phyloP scores from a whole-genome alignment of 129 eudicot genomes.

The Pulicaria dysenterica region DNA sequence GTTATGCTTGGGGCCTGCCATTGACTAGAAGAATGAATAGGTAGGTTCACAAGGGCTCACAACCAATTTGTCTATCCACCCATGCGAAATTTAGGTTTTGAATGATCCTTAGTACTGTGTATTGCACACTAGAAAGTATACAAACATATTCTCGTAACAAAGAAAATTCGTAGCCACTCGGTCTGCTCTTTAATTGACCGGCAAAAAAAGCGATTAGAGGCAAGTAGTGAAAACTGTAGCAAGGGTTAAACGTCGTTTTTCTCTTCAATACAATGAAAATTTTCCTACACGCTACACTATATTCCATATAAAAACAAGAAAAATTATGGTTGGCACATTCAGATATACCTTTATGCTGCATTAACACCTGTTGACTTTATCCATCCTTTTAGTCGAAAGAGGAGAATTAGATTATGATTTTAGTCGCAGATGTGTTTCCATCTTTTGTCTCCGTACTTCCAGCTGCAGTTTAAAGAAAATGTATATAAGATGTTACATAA shows the following conservation, averaged over 20 bases:
- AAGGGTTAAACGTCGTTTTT: not conserved
- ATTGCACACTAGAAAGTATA: too few relatives aligned
- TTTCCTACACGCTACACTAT: not conserved
- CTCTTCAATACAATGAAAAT: not conserved
- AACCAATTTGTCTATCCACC: too few relatives aligned
- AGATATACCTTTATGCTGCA: constrained; percentile 12
- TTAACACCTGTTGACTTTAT: constrained; percentile 25
- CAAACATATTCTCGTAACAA: too few relatives aligned
- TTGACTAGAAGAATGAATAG: too few relatives aligned
- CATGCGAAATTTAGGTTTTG: too few relatives aligned
- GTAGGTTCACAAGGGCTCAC: too few relatives aligned
- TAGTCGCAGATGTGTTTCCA: constrained; percentile 37
- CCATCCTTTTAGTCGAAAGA: not conserved
- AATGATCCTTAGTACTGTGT: too few relatives aligned
- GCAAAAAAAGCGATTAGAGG: not conserved
- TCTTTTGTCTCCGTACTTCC: constrained; percentile 37
- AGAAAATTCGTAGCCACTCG: too few relatives aligned
- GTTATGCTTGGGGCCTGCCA: too few relatives aligned
- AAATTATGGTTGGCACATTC: not conserved
- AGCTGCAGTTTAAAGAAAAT: constrained; percentile 38
- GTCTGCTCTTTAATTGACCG: too few relatives aligned
- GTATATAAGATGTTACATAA: not conserved
- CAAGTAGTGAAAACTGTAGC: not conserved
- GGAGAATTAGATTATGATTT: constrained; percentile 38
- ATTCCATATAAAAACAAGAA: not conserved